Evolutionary conservation across 352 stramenopile species (phyloP), one percentile per base, ranked within the genome.

Genomic region (Thalassiosira mediterranea): DNA sequence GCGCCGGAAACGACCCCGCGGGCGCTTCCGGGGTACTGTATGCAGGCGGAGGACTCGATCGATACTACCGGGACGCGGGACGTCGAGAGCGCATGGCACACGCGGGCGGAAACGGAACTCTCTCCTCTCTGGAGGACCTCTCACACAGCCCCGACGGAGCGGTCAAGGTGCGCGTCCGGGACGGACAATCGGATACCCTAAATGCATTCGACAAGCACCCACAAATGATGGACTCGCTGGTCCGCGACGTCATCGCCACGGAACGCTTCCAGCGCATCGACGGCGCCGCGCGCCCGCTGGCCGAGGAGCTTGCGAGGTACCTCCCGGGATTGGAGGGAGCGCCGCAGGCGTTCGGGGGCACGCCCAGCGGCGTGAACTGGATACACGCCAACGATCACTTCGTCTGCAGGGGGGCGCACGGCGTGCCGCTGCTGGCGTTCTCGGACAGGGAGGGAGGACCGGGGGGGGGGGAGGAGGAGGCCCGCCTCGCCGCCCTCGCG

Each of bases 321-420:
- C 44, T 91, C 26, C 85, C 82, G 4, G 85, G 85, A 15, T 51
- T 91, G 1, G 31, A 47, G 10, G 57, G 70, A 51, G 56, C 56
- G 0, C 56, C 52, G 1, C 66, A 78, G 46, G 67, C 67, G 11
- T 85, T 88, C 71, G 74, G 74, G 7, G 68, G 68, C 7, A 76
- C 73, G 11, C 79, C 82, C 7, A 69, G 26, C 0, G 71, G 70
- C 10, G 83, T 91, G 11, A 88, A 88, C 71, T 90, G 83, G 85
- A 81, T 91, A 2, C 76, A 90, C 54, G 85, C 85, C 11, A 79
- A 83, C n/a, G 85, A 91, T 77, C 79, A 91, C 66, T 91, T 91
- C 68, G 76, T 91, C 4, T 91, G 85, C 67, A 52, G 85, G 26
- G 32, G 25, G 29, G 72, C 85, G 40, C 85, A 91, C 48, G 62